Conservation (phyloP, 139 green algal genomes). For the Chlamydomonas urium region DNA sequence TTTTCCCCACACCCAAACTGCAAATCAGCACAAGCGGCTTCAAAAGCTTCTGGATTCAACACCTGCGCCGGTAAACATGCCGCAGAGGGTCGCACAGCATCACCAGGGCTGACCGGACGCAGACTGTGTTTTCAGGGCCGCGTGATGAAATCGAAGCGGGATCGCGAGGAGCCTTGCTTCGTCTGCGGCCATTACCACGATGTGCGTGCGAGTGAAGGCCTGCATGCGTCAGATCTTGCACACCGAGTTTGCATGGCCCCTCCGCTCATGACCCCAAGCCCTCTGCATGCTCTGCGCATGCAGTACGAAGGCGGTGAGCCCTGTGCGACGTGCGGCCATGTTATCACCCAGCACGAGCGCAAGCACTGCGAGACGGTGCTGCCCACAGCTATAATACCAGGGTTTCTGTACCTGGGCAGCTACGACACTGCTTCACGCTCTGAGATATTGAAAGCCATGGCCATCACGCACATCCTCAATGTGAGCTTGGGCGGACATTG, state of each 20-base stretch:
- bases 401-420: slow-evolving; percentile 81
- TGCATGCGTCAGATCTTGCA: background rate
- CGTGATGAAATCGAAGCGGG: slow-evolving; percentile 7
- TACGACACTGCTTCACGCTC: slow-evolving; percentile 84
- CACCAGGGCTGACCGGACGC: too few relatives aligned
- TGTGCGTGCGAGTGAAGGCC: slow-evolving; percentile 27
- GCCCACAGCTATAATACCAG: slow-evolving; percentile 72
- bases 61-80: too few relatives aligned
- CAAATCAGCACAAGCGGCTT: too few relatives aligned
- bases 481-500: slow-evolving; percentile 61
- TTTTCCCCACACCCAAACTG: too few relatives aligned
- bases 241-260: background rate
- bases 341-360: slow-evolving; percentile 39
- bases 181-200: slow-evolving; percentile 91
- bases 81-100: too few relatives aligned
- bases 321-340: slow-evolving; percentile 78
- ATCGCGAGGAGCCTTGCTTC: slow-evolving; percentile 73
- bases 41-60: too few relatives aligned
- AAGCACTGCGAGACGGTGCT: slow-evolving; percentile 45
- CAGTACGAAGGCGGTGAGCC: slow-evolving; percentile 76
- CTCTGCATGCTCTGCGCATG: background rate
- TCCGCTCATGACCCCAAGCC: background rate
- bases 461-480: slow-evolving; percentile 83
- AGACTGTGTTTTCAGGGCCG: too few relatives aligned
- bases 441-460: slow-evolving; percentile 80